A percentile compares a stretch with the other conserved stretches of the same genome.
These are phyloP conservation scores for Exophiala xenobiotica DNA, from an alignment of 2,329 filamentous ascomycete genomes.

Conservation along the genomic window DNA sequence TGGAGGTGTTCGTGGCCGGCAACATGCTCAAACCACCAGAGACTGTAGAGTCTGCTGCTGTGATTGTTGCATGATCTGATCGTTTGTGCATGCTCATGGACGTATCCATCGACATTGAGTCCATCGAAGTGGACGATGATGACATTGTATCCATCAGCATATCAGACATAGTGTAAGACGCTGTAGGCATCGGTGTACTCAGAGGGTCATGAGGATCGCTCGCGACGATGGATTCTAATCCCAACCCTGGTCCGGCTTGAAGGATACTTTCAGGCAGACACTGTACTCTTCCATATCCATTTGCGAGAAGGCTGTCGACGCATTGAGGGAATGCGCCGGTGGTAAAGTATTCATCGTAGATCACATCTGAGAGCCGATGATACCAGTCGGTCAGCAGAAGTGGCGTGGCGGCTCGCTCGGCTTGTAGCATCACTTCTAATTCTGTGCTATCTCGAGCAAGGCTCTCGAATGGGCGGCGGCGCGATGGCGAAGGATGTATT, in stretches of 20 bases:
- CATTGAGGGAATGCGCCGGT: slow-evolving; percentile 24
- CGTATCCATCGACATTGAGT: not conserved
- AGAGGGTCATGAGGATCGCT: slow-evolving; percentile 17
- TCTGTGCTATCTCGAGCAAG: slow-evolving; percentile 17
- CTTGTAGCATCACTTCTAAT: slow-evolving; percentile 18
- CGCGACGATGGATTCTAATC: slow-evolving; percentile 15
- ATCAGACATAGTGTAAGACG: slow-evolving; percentile 6
- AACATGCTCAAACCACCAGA: no score
- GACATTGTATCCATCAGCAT: slow-evolving; percentile 10
- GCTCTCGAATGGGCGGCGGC: slow-evolving; percentile 21
- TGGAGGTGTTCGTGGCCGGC: not conserved
- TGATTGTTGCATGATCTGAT: no score
- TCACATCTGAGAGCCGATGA: slow-evolving; percentile 20
- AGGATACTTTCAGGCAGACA: slow-evolving; percentile 22
- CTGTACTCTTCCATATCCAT: slow-evolving; percentile 22
- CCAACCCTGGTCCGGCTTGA: slow-evolving; percentile 21
- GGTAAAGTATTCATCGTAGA: slow-evolving; percentile 22
- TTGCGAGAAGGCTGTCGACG: slow-evolving; percentile 27
- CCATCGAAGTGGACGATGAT: slow-evolving; percentile 9
- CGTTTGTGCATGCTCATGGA: no score
- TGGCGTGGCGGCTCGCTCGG: slow-evolving; percentile 17
- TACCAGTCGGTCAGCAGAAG: slow-evolving; percentile 24
- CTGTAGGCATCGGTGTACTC: slow-evolving; percentile 9
- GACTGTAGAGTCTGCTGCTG: no score
- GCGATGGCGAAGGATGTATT: slow-evolving; percentile 18